A percentile compares a stretch with the other conserved stretches of the same genome.
Evolutionary conservation across 176 grass and related monocot species (phyloP).

Genomic region (Olyra latifolia): DNA sequence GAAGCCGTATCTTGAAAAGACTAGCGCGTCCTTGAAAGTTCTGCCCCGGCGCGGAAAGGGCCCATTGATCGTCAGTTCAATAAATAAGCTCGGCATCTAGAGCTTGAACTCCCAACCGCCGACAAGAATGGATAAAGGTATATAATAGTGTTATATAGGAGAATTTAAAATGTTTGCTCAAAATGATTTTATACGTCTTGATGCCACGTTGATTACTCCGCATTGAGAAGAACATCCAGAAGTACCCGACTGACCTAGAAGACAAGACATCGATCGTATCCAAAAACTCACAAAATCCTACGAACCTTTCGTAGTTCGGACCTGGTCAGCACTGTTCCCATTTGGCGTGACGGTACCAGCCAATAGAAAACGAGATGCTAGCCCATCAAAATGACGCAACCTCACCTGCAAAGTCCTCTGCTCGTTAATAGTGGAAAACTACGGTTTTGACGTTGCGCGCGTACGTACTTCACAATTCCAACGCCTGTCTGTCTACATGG

Average conservation of each 20-base stretch:
- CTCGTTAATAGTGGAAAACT: not conserved
- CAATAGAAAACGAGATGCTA: not conserved
- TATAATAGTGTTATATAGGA: too few relatives aligned
- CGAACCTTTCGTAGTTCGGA: not conserved
- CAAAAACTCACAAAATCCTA: not conserved
- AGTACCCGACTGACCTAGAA: not conserved
- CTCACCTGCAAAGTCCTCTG: not conserved
- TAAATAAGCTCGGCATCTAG: too few relatives aligned
- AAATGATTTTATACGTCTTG: not conserved
- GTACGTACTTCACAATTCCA: not conserved
- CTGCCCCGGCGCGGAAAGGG: too few relatives aligned
- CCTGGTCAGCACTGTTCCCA: not conserved
- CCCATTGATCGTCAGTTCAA: too few relatives aligned
- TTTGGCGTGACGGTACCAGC: not conserved
- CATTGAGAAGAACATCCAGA: not conserved
- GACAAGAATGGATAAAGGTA: too few relatives aligned
- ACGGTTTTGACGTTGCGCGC: not conserved
- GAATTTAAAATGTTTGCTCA: too few relatives aligned
- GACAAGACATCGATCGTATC: not conserved
- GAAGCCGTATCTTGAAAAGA: too few relatives aligned
- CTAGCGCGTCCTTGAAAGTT: too few relatives aligned
- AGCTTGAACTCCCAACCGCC: too few relatives aligned
- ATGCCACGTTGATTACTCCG: not conserved
- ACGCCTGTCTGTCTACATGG: not conserved
- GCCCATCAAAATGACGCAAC: not conserved